Evolutionary conservation across 176 grass and related monocot genomes (phyloP), one percentile per base, ranked within the genome.

Genomic region (Eleusine coracana): DNA sequence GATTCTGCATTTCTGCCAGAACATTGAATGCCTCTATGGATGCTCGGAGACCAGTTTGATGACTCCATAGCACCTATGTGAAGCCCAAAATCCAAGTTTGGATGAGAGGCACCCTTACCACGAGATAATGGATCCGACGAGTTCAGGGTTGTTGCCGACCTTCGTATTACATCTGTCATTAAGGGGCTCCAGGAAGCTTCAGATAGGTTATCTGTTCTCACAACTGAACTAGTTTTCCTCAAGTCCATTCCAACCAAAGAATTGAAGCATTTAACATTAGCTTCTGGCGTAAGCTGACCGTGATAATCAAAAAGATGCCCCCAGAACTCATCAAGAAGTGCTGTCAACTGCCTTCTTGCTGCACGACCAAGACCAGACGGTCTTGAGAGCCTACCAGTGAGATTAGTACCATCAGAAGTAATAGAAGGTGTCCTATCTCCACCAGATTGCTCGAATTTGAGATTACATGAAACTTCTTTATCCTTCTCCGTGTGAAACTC

Each of bases 291-390:
- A 21, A 83, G 58, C 49, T 92, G 88, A 78, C 94, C 94, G 1
- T 92, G 92, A 80, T 90, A 92, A 92, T 94, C 56, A 76, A 94
- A 94, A 61, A 97, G 9, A 79, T 77, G 27, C 7, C 80, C 92
- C 95, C 92, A 94, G 83, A 94, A 94, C 46, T 94, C 90, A 68
- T 97, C 84, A 52, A 94, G 88, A 77, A 88, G 89, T 31, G 66
- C 66, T 44, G 88, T 73, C 7, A 97, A 77, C 73, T 97, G 86
- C 27, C 77, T 85, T 56, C 92, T 84, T 81, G 86, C 83, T 77
- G 95, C 83, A 78, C 86, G 92, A 27, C 95, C 92, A 75, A 97
- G 87, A 77, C 88, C 92, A 85, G 90, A 90, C 14, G 68, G 70
- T 56, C 50, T 92, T 68, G 88, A 61, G 45, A 86, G 21, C 27